Evolutionary conservation across 495 filamentous ascomycete genomes (phyloP).

Genomic region (Neurospora sp.): DNA sequence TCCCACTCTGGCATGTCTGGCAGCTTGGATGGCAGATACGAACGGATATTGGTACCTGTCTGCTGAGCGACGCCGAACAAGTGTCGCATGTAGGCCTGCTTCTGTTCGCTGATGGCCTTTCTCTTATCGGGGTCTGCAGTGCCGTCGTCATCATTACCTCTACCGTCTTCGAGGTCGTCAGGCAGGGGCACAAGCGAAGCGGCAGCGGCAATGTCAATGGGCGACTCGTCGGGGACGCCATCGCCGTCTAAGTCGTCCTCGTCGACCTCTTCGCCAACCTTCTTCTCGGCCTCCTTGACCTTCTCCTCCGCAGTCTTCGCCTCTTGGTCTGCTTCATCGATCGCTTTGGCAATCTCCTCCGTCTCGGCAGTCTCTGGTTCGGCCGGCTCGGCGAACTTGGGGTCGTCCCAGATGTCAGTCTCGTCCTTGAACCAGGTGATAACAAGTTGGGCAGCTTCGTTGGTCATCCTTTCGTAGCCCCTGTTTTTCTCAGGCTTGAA

Average conservation of each 20-base stretch:
- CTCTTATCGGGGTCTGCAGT: conserved; percentile 6
- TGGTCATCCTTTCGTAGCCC: conserved; percentile 60
- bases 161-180: conserved; percentile 20
- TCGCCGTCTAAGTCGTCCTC: conserved; percentile 6
- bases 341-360: conserved; percentile 27
- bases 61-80: conserved; percentile 37
- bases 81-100: conserved; percentile 32
- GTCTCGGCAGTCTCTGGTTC: conserved; percentile 23
- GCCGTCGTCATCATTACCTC: neutral
- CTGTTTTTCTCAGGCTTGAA: conserved; percentile 69
- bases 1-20: conserved; percentile 21
- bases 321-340: conserved; percentile 18
- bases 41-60: conserved; percentile 27
- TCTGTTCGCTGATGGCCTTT: conserved; percentile 12
- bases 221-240: conserved; percentile 29
- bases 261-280: conserved; percentile 1
- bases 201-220: conserved; percentile 37
- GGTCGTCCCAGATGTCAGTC: conserved; percentile 29
- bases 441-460: conserved; percentile 50
- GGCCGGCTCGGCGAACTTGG: conserved; percentile 24
- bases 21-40: conserved; percentile 32
- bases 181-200: conserved; percentile 34
- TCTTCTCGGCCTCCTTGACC: neutral
- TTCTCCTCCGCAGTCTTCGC: conserved; percentile 5
- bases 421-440: conserved; percentile 43